Evolutionary conservation across 495 filamentous ascomycete species (phyloP).

Genomic region (Filosporella fistucella): DNA sequence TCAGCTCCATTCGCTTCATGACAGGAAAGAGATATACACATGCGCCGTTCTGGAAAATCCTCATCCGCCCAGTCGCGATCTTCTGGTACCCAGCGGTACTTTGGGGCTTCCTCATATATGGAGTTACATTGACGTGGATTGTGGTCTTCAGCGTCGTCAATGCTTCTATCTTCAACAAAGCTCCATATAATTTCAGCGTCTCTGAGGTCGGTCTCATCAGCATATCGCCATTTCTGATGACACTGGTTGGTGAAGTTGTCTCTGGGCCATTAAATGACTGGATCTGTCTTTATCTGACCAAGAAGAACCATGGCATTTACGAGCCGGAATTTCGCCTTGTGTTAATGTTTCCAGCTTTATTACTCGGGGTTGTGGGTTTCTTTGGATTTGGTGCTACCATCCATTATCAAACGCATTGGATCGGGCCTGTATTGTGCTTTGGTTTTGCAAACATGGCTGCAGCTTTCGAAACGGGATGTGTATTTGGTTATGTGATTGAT

Average conservation of each 20-base stretch:
- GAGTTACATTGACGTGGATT: conserved; percentile 46
- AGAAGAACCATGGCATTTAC: conserved; percentile 19
- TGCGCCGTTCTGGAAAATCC: conserved; percentile 44
- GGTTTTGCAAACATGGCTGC: conserved; percentile 49
- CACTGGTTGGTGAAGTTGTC: conserved; percentile 41
- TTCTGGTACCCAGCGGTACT: conserved; percentile 51
- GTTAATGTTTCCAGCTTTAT: conserved; percentile 26
- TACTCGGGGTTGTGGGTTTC: conserved; percentile 22
- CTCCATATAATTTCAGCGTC: conserved; percentile 49
- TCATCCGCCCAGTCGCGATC: conserved; percentile 42
- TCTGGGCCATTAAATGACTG: conserved; percentile 41
- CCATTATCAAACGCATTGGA: conserved; percentile 47
- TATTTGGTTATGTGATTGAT: conserved; percentile 52
- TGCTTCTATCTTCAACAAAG: conserved; percentile 40
- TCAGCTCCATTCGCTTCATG: conserved; percentile 25
- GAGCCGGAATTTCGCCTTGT: conserved; percentile 42
- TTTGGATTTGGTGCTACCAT: conserved; percentile 26
- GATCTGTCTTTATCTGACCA: conserved; percentile 18
- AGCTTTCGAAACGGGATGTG: conserved; percentile 44
- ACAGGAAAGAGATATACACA: conserved; percentile 35
- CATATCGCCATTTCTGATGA: conserved; percentile 43
- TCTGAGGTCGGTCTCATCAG: conserved; percentile 44
- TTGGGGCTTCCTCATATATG: conserved; percentile 49
- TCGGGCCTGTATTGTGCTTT: conserved; percentile 46
- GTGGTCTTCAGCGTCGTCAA: conserved; percentile 51